These are phyloP conservation scores for Colletotrichum tabaci DNA, from an alignment of 2,329 filamentous ascomycete genomes.

Conservation along the genomic window DNA sequence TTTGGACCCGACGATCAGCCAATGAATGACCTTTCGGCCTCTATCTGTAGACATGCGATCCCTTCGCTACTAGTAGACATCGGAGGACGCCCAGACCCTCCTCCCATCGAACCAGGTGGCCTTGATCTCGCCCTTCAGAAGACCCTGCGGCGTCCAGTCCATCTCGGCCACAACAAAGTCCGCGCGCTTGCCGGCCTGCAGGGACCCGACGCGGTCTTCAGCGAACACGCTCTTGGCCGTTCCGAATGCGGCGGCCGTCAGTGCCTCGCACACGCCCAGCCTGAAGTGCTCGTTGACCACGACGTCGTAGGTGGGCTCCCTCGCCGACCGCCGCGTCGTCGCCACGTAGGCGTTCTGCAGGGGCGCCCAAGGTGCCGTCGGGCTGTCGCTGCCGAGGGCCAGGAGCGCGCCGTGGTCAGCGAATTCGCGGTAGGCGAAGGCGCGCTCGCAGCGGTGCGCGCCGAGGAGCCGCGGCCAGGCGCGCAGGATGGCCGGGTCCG, in stretches of 20 bases:
- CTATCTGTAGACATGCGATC: too few species aligned
- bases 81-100: slow-evolving; percentile 49
- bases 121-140: slow-evolving; percentile 58
- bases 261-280: slow-evolving; percentile 61
- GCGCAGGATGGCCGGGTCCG: slow-evolving; percentile 68
- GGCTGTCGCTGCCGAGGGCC: slow-evolving; percentile 66
- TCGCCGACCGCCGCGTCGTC: slow-evolving; percentile 64
- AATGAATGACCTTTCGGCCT: neutral
- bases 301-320: slow-evolving; percentile 55
- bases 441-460: slow-evolving; percentile 62
- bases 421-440: slow-evolving; percentile 72
- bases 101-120: slow-evolving; percentile 65
- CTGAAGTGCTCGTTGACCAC: slow-evolving; percentile 64
- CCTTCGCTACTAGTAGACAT: neutral
- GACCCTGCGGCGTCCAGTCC: slow-evolving; percentile 59
- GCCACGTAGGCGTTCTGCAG: slow-evolving; percentile 67
- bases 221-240: slow-evolving; percentile 66
- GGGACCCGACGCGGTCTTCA: slow-evolving; percentile 62
- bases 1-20: neutral
- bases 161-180: slow-evolving; percentile 68
- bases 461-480: slow-evolving; percentile 70
- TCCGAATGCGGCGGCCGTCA: slow-evolving; percentile 63
- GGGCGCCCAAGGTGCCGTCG: slow-evolving; percentile 65
- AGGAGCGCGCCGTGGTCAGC: slow-evolving; percentile 63
- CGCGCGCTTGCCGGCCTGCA: slow-evolving; percentile 64